Percentiles rank a stretch among this genome's conserved stretches.
These are phyloP conservation scores for Blastomyces silverae DNA, from an alignment of 2,329 filamentous ascomycete species.

Conservation along the genomic window DNA sequence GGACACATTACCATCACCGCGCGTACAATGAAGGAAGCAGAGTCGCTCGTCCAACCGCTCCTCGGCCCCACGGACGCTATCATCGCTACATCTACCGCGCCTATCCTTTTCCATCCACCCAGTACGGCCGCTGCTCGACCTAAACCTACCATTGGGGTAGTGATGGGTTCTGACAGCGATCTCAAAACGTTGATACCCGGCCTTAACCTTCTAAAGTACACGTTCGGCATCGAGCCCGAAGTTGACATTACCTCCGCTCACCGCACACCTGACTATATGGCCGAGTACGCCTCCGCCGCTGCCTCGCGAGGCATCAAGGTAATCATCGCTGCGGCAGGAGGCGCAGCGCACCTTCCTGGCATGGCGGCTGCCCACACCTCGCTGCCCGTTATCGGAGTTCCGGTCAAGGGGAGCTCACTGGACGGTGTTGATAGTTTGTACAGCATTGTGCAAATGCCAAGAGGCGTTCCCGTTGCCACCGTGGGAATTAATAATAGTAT, in stretches of 20 bases:
- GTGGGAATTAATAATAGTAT: conserved; percentile 75
- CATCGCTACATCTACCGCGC: conserved; percentile 52
- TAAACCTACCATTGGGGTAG: conserved; percentile 38
- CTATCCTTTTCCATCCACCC: conserved; percentile 17
- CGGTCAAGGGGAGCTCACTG: conserved; percentile 64
- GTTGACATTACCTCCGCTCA: conserved; percentile 51
- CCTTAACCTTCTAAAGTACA: conserved; percentile 39
- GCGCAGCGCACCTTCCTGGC: conserved; percentile 66
- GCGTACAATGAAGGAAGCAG: conserved; percentile 59
- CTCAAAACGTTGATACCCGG: conserved; percentile 42
- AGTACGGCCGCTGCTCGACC: conserved; percentile 27
- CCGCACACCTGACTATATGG: conserved; percentile 65
- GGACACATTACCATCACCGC: conserved; percentile 83
- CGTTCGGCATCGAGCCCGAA: conserved; percentile 39
- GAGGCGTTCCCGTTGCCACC: conserved; percentile 62
- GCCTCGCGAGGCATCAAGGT: conserved; percentile 61
- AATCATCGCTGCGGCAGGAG: conserved; percentile 68
- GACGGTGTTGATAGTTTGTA: conserved; percentile 66
- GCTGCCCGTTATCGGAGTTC: conserved; percentile 69
- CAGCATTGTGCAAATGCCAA: conserved; percentile 71
- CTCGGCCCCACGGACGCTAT: conserved; percentile 73
- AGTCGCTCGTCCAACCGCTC: conserved; percentile 61
- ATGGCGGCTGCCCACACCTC: conserved; percentile 66
- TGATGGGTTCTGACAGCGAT: conserved; percentile 47
- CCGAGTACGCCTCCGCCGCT: conserved; percentile 57